These are phyloP conservation scores for Amanita exitialis DNA, from an alignment of 768 basidiomycete genomes.

Conservation along the genomic window DNA sequence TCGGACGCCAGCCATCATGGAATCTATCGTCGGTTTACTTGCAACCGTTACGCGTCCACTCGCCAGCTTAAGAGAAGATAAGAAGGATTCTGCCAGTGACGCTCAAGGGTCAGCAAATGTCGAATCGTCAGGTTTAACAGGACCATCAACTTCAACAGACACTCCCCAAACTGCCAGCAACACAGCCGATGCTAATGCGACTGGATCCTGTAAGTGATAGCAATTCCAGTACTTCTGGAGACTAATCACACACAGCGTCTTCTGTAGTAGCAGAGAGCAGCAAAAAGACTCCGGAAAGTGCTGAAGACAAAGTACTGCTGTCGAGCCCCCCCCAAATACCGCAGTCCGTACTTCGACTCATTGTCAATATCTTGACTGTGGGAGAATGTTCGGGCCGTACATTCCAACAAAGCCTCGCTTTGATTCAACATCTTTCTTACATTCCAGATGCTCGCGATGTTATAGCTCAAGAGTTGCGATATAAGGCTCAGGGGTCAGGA, in stretches of 20 bases:
- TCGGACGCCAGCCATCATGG: constrained; percentile 84
- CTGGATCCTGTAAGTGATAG: constrained; percentile 9
- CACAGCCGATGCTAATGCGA: neutral
- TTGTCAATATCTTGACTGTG: constrained; percentile 94
- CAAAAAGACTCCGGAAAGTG: constrained; percentile 15
- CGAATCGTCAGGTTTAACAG: neutral
- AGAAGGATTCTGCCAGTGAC: constrained; percentile 9
- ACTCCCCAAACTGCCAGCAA: neutral
- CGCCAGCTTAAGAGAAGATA: constrained; percentile 44
- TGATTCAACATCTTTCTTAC: constrained; percentile 88
- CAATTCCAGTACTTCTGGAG: neutral
- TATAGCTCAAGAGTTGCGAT: constrained; percentile 79
- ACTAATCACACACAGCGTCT: constrained; percentile 3
- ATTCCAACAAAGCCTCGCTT: constrained; percentile 87
- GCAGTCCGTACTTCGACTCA: constrained; percentile 72
- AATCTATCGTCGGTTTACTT: constrained; percentile 81
- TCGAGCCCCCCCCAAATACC: constrained; percentile 80
- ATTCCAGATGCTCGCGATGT: constrained; percentile 84
- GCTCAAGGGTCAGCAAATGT: constrained; percentile 4
- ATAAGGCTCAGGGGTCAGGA: constrained; percentile 84
- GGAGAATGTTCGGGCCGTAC: constrained; percentile 95
- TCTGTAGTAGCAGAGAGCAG: neutral
- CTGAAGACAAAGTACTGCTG: constrained; percentile 43
- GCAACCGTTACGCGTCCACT: constrained; percentile 85
- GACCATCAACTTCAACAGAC: neutral